A percentile compares a stretch with the other conserved stretches of the same genome.
These are phyloP conservation scores for Ganoderma sinense DNA, from an alignment of 1,284 basidiomycete genomes.

Conservation along the genomic window DNA sequence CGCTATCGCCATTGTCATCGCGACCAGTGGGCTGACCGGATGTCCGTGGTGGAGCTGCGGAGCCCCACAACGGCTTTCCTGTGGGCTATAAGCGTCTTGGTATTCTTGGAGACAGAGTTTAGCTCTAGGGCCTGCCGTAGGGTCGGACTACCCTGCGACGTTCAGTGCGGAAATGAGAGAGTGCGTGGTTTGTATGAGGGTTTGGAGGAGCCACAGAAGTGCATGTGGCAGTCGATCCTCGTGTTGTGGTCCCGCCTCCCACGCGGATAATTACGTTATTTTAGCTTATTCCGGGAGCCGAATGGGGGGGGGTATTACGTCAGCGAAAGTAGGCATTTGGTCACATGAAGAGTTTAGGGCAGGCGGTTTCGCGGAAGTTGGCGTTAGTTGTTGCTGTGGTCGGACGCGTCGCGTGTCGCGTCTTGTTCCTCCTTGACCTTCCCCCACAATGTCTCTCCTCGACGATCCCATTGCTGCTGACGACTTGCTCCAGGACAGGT, in stretches of 20 bases:
- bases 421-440: conserved; percentile 31
- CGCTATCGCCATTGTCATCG: neutral
- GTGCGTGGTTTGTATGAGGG: neutral
- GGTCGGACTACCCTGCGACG: neutral
- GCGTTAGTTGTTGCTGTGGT: conserved; percentile 28
- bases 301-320: neutral
- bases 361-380: conserved; percentile 37
- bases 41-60: neutral
- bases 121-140: neutral
- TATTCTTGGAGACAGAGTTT: neutral
- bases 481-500: conserved; percentile 78
- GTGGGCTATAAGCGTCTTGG: neutral
- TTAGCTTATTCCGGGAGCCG: neutral
- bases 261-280: neutral
- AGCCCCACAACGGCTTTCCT: neutral
- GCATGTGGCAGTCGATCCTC: neutral
- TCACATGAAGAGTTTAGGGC: conserved; percentile 38
- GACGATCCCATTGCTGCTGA: conserved; percentile 69
- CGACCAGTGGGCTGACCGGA: neutral
- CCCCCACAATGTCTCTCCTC: conserved; percentile 61
- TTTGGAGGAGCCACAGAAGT: neutral
- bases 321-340: neutral
- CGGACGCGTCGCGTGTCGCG: conserved; percentile 21
- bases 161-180: neutral
- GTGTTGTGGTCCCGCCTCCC: neutral